A percentile compares a stretch with the other conserved stretches of the same genome.
These are phyloP conservation scores for Ganoderma leucocontextum DNA, from an alignment of 1,284 basidiomycete species.

Conservation along the genomic window DNA sequence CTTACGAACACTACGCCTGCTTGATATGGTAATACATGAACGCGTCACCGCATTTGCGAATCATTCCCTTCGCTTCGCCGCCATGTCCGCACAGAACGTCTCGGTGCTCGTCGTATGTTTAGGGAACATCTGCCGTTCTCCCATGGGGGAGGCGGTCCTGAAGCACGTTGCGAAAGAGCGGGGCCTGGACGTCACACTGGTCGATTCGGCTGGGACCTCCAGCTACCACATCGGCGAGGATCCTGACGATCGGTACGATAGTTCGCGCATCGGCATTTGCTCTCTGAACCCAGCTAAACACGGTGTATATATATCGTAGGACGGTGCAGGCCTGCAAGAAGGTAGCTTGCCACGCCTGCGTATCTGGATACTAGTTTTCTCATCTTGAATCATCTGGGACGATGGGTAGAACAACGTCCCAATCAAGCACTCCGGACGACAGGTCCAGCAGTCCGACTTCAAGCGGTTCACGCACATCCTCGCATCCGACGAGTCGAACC, in stretches of 20 bases:
- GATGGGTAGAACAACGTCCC: conserved; percentile 64
- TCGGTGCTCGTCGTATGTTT: conserved; percentile 78
- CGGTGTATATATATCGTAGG: conserved; percentile 44
- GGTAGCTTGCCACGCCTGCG: conserved; percentile 45
- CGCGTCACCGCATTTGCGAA: background rate
- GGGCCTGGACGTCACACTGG: conserved; percentile 61
- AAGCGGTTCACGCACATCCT: conserved; percentile 73
- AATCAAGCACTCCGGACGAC: conserved; percentile 66
- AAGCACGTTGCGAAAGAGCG: conserved; percentile 66
- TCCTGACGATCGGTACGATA: conserved; percentile 73
- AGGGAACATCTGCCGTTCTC: conserved; percentile 82
- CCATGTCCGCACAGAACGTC: conserved; percentile 28
- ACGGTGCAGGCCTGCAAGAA: conserved; percentile 68
- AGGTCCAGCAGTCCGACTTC: conserved; percentile 68
- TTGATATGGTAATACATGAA: background rate
- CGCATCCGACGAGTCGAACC: conserved; percentile 73
- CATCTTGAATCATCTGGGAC: too few species aligned
- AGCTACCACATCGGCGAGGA: conserved; percentile 77
- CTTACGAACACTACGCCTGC: background rate
- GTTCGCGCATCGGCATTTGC: too few species aligned
- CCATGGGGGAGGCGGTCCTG: conserved; percentile 83
- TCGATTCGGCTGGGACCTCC: conserved; percentile 79
- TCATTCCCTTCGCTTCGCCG: background rate
- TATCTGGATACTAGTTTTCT: background rate
- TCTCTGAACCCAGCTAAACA: background rate